phyloP scores from a whole-genome alignment of 1,284 basidiomycete genomes.

The Vanrija pseudolonga region DNA sequence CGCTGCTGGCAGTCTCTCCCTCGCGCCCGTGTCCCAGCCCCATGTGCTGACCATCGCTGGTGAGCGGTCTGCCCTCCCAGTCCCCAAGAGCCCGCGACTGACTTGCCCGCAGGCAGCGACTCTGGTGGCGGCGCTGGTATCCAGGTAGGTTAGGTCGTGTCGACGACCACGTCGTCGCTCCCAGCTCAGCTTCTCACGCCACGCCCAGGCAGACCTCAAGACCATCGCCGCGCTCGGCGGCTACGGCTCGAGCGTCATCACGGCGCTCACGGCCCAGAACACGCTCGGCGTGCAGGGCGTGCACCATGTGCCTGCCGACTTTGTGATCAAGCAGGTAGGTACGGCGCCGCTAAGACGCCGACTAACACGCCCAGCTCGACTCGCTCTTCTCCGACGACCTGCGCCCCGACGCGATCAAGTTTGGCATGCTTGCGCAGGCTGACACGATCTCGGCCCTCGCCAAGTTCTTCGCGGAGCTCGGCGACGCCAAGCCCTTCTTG shows the following conservation, averaged over 20 bases:
- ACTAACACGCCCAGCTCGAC: slow-evolving; percentile 57
- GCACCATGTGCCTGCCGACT: slow-evolving; percentile 62
- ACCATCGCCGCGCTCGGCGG: slow-evolving; percentile 73
- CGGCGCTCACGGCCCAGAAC: slow-evolving; percentile 88
- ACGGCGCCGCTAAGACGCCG: no score
- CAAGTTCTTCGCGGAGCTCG: slow-evolving; percentile 24
- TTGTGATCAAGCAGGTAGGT: slow-evolving; percentile 66
- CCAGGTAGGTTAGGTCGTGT: slow-evolving; percentile 64
- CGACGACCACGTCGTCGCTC: not conserved
- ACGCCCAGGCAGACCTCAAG: slow-evolving; percentile 65
- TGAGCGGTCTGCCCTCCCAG: slow-evolving; percentile 14
- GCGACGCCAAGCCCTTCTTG: slow-evolving; percentile 52
- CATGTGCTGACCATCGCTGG: slow-evolving; percentile 45
- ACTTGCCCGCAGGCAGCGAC: slow-evolving; percentile 52
- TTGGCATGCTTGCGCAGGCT: slow-evolving; percentile 71
- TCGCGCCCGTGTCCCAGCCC: slow-evolving; percentile 15
- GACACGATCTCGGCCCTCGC: slow-evolving; percentile 49
- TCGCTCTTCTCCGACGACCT: slow-evolving; percentile 73
- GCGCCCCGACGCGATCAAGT: slow-evolving; percentile 73
- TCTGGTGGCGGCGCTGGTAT: slow-evolving; percentile 86
- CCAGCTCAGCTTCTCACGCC: not conserved
- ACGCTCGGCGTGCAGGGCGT: slow-evolving; percentile 77
- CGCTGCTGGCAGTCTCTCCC: not conserved
- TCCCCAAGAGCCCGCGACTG: not conserved
- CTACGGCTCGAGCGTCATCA: slow-evolving; percentile 83